Evolutionary conservation across 2,329 filamentous ascomycete genomes (phyloP).

Genomic region (Colletotrichum sp.): DNA sequence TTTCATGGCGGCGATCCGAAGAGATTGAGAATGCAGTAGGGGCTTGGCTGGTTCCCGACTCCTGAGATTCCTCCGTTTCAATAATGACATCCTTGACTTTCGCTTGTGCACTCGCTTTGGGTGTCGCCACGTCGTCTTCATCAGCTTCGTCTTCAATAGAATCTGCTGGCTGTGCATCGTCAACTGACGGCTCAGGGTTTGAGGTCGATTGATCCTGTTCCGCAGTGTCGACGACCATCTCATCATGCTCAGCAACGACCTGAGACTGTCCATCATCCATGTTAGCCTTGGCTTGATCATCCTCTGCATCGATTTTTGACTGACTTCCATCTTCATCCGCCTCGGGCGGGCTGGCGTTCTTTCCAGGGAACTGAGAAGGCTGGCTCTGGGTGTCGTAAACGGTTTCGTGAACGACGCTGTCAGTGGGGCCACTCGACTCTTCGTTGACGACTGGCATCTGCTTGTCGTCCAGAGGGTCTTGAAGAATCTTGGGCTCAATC

Average conservation of each 20-base stretch:
- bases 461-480: constrained; percentile 32
- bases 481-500: constrained; percentile 71
- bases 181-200: not conserved
- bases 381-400: constrained; percentile 8
- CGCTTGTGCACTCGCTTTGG: not conserved
- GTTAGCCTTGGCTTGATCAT: constrained; percentile 11
- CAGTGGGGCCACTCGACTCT: constrained; percentile 18
- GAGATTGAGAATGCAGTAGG: constrained; percentile 27
- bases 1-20: constrained; percentile 39
- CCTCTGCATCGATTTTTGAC: constrained; percentile 27
- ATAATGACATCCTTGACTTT: not conserved
- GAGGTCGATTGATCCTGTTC: not conserved
- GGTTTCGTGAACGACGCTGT: constrained; percentile 28
- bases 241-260: not conserved
- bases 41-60: not conserved
- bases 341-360: constrained; percentile 19
- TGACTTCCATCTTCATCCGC: constrained; percentile 32
- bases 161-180: not conserved
- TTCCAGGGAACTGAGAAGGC: not conserved
- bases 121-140: not conserved
- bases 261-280: constrained; percentile 1
- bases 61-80: constrained; percentile 18
- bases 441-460: constrained; percentile 25
- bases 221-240: not conserved
- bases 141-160: not conserved